Evolutionary conservation across 129 eudicot genomes (phyloP), one percentile per base, ranked within the genome.

Genomic region (Sambucus nigra): DNA sequence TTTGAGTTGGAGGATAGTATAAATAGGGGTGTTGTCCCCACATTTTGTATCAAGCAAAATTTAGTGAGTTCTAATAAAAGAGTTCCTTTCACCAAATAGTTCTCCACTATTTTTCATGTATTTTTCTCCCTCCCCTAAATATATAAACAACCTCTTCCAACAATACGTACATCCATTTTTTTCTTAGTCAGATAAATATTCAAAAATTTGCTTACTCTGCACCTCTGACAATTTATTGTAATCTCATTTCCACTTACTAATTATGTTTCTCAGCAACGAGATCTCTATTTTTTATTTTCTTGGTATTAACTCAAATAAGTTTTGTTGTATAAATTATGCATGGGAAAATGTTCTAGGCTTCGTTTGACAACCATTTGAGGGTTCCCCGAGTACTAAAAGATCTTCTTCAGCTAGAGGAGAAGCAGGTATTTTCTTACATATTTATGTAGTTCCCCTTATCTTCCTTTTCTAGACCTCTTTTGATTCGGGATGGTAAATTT

Each of bases 231-330:
- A 42, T 16, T 35, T 35, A n/a, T 7, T 16, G 4, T 42, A 16
- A 42, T 16, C 3, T 42, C 4, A 9, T 42, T 14, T 16, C 16
- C n/a, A 9, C 5, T 42, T 14, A 16, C 20, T 14, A 16, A 13
- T 11, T 9, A 5, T n/a, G 3, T 62, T 45, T 53, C 52, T 5
- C 84, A 74, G 94, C 64, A 47, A 59, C 21, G 81, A 77, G 60
- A 69, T 83, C 70, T 63, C 87, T 51, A 69, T 38, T 48, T 88
- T 88, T 72, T 89, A 88, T 70, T 94, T 94, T 21, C 69, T 88
- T 63, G 94, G 96, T 59, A 77, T 88, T 57, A 67, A 70, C 64
- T 57, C 82, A 44, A 80, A 73, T 68, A 60, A 67, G 20, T 61
- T 50, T 27, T 61, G 78, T 5, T 76, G 69, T 53, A 49, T 68